These are phyloP conservation scores for Pontederia crassipes DNA, from an alignment of 176 grass and related monocot genomes.

Conservation along the genomic window DNA sequence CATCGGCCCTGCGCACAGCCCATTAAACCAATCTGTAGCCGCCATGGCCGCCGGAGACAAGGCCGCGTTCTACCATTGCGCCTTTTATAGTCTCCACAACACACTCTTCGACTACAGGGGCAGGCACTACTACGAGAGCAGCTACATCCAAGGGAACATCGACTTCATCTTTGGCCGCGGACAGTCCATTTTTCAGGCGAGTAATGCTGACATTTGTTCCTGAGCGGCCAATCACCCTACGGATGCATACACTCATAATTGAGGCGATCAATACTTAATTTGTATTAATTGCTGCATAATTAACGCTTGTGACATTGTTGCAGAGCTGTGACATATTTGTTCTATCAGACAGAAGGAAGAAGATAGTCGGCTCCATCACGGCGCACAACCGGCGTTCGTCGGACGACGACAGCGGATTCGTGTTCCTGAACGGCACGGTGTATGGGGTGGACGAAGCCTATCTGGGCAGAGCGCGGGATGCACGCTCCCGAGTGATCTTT, in stretches of 20 bases:
- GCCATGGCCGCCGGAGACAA: conserved; percentile 71
- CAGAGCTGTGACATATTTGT: conserved; percentile 87
- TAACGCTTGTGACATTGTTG: no score
- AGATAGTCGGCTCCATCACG: conserved; percentile 61
- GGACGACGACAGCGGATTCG: conserved; percentile 44
- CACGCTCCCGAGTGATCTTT: conserved; percentile 51
- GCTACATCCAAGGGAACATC: conserved; percentile 91
- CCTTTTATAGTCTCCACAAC: conserved; percentile 73
- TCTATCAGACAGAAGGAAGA: conserved; percentile 45
- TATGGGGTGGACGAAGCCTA: conserved; percentile 70
- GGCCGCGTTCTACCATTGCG: conserved; percentile 85
- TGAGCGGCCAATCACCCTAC: background rate
- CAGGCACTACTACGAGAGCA: conserved; percentile 82
- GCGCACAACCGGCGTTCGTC: conserved; percentile 38
- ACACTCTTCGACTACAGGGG: conserved; percentile 65
- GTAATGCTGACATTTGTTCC: background rate
- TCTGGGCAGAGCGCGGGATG: conserved; percentile 47
- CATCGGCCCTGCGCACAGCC: conserved; percentile 8
- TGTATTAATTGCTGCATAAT: background rate
- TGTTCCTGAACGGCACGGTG: conserved; percentile 85
- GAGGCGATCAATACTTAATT: background rate
- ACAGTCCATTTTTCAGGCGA: conserved; percentile 87
- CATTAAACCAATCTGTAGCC: conserved; percentile 37
- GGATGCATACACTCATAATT: no score
- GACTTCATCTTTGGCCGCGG: conserved; percentile 87